A percentile compares a stretch with the other conserved stretches of the same genome.
These are phyloP conservation scores for Lasiodiplodia gonubiensis DNA, from an alignment of 2,329 filamentous ascomycete species.

Conservation along the genomic window DNA sequence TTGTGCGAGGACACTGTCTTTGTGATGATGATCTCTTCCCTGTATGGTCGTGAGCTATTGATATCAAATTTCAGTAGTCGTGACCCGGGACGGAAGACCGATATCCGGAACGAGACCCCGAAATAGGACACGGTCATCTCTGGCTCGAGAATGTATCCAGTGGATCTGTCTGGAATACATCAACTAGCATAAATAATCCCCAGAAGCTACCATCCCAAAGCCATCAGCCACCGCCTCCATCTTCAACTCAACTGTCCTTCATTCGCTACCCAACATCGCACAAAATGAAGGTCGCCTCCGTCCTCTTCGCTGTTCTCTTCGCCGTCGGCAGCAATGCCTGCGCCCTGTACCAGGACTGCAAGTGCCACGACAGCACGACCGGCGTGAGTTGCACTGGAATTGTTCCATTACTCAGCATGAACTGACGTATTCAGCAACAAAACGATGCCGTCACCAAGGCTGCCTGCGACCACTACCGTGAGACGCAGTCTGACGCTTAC, in stretches of 20 bases:
- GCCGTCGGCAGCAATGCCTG: constrained; percentile 13
- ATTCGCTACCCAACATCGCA: neutral
- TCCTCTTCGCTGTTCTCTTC: neutral
- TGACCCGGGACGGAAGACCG: neutral
- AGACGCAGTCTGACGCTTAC: neutral
- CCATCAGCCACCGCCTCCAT: neutral
- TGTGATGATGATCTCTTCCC: neutral
- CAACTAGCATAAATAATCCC: too few species aligned
- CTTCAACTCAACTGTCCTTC: neutral
- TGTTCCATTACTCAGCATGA: neutral
- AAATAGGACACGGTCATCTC: neutral
- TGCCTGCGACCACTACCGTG: constrained; percentile 16
- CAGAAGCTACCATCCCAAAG: neutral
- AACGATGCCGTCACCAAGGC: constrained; percentile 3
- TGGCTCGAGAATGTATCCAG: too few species aligned
- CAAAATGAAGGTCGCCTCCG: neutral
- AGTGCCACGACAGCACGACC: constrained; percentile 5
- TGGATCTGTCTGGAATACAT: too few species aligned
- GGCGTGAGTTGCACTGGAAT: neutral
- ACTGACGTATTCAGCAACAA: constrained; percentile 1
- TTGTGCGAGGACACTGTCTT: neutral
- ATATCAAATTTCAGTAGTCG: neutral
- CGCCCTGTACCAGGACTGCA: constrained; percentile 10
- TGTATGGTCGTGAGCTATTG: neutral
- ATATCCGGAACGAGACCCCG: neutral